Conservation (phyloP, 2,329 filamentous ascomycete species). For the Exophiala alcalophila region DNA sequence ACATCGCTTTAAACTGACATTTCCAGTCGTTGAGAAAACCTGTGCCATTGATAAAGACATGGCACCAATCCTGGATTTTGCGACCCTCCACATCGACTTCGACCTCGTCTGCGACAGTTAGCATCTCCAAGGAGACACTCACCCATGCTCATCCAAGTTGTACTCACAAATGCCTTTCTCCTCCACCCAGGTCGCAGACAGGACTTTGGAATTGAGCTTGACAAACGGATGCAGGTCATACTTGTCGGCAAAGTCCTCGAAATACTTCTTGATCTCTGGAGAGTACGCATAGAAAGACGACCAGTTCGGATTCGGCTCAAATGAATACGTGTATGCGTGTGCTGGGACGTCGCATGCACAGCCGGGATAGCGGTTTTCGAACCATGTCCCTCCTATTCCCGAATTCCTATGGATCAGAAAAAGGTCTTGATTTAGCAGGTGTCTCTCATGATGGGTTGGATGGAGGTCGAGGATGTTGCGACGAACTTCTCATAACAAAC, state of each 20-base stretch:
- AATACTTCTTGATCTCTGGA: constrained; percentile 33
- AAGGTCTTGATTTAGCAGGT: no score
- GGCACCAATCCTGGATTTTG: constrained; percentile 26
- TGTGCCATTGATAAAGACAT: constrained; percentile 40
- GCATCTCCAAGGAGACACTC: neutral
- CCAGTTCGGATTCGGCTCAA: constrained; percentile 29
- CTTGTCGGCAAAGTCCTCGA: constrained; percentile 28
- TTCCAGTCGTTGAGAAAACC: constrained; percentile 44
- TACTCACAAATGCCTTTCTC: constrained; percentile 8
- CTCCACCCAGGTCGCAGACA: constrained; percentile 8
- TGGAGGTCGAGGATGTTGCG: neutral
- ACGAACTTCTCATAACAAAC: constrained; percentile 21
- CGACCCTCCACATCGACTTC: neutral
- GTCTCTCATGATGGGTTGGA: no score
- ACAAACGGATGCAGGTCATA: constrained; percentile 16
- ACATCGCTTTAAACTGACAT: constrained; percentile 24
- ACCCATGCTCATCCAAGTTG: neutral
- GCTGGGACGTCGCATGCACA: constrained; percentile 37
- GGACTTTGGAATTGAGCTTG: constrained; percentile 9
- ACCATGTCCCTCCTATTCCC: constrained; percentile 15
- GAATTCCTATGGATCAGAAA: constrained; percentile 7
- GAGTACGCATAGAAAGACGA: constrained; percentile 28
- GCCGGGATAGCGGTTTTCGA: constrained; percentile 14
- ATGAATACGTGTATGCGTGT: constrained; percentile 22
- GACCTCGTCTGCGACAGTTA: constrained; percentile 4